Evolutionary conservation across 257 asterid species (phyloP).

Genomic region (Penstemon davidsonii): DNA sequence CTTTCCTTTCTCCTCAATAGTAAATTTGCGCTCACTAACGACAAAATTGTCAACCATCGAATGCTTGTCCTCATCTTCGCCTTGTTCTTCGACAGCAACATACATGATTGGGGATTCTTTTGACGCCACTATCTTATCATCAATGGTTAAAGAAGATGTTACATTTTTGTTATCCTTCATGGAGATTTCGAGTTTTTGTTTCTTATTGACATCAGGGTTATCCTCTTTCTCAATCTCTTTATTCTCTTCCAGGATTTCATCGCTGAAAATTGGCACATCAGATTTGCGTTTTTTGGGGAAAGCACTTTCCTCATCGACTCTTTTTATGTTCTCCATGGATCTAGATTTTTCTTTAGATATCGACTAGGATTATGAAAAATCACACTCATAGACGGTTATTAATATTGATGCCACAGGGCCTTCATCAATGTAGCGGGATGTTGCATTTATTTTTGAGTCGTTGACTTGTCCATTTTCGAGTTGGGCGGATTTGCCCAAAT

Average conservation of each 20-base stretch:
- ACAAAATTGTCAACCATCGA: too few species aligned
- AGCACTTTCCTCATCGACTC: slow-evolving; percentile 16
- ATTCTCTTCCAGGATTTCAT: slow-evolving; percentile 4
- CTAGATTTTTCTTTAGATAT: background rate
- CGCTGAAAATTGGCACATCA: slow-evolving; percentile 11
- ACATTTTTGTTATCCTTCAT: background rate
- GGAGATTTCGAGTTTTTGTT: slow-evolving; percentile 20
- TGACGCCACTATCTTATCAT: too few species aligned
- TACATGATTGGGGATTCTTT: too few species aligned
- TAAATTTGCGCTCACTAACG: too few species aligned
- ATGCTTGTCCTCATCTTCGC: too few species aligned
- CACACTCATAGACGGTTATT: background rate
- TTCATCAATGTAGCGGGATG: background rate
- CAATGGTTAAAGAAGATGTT: too few species aligned
- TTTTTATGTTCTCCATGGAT: slow-evolving; percentile 12
- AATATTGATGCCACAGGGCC: background rate
- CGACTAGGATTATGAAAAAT: slow-evolving; percentile 16
- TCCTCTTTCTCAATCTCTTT: background rate
- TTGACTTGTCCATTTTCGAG: too few species aligned
- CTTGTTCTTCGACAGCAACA: too few species aligned
- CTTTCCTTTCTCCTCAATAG: too few species aligned
- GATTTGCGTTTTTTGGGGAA: slow-evolving; percentile 5
- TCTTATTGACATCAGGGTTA: slow-evolving; percentile 6
- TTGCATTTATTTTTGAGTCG: background rate
- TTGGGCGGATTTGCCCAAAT: too few species aligned